Evolutionary conservation across 768 basidiomycete species (phyloP).

Genomic region (Suillus cothurnatus): DNA sequence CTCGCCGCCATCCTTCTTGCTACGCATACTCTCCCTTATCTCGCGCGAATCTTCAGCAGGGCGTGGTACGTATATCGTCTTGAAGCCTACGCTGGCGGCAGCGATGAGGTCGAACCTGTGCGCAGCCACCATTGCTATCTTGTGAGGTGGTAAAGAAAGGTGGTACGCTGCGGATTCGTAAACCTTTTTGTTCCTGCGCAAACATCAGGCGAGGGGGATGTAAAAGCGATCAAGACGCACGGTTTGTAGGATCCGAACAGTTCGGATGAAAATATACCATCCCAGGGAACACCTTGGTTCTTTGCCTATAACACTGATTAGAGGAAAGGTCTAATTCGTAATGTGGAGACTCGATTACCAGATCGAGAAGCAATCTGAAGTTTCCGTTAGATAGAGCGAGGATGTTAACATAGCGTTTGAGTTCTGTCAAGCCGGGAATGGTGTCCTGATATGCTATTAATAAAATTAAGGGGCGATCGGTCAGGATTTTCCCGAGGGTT

Average conservation of each 20-base stretch:
- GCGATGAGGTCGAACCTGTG: conserved; percentile 60
- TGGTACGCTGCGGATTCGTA: conserved; percentile 54
- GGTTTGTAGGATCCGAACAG: conserved; percentile 67
- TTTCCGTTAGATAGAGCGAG: conserved; percentile 67
- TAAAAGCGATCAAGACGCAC: conserved; percentile 37
- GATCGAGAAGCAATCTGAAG: conserved; percentile 58
- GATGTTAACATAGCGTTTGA: conserved; percentile 55
- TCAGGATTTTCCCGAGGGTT: background rate
- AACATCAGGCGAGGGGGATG: background rate
- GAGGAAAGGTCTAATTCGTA: background rate
- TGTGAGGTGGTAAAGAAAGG: conserved; percentile 45
- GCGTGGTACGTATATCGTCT: conserved; percentile 60
- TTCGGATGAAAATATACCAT: conserved; percentile 60
- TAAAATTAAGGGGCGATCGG: background rate
- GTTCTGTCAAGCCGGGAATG: conserved; percentile 45
- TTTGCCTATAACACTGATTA: conserved; percentile 48
- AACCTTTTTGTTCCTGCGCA: conserved; percentile 41
- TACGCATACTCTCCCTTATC: conserved; percentile 35
- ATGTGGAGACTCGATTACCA: conserved; percentile 40
- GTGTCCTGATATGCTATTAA: conserved; percentile 59
- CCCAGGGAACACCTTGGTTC: conserved; percentile 63
- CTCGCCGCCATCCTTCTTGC: conserved; percentile 55
- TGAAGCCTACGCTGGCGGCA: conserved; percentile 54
- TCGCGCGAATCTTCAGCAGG: conserved; percentile 44
- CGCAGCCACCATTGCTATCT: conserved; percentile 66